Base-by-base conservation (phyloP, 192 early-diverging fungal genomes). In the Rhizoclosmatium sp. region DNA sequence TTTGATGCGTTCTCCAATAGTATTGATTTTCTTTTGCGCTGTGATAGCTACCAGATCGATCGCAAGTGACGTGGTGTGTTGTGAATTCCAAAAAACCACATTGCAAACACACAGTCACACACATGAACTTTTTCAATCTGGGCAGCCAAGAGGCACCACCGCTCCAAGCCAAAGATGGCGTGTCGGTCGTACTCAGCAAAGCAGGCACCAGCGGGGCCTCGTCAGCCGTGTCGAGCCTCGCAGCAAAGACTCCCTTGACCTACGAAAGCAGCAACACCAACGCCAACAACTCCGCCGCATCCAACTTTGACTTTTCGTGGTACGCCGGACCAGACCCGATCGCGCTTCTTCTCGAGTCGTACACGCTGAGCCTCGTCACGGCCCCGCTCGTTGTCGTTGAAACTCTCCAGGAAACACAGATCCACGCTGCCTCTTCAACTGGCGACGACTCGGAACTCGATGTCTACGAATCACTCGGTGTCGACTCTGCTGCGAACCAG, bases 371-470 rank as follows among this genome's bases (percentile, higher is more conserved):
- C 7, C 82, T 89, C 19, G 71, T 87, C 39, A 73, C 77, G 7
- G 80, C 79, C 14, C 88, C 88, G 2, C 80, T 89, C 23, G 65
- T 76, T n/a, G 84, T 89, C 40, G 81, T 85, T 4, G 85, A 85
- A 76, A 89, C 88, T 2, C 71, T 89, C 39, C 54, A 82, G 31
- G 81, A 85, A 40, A 73, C 80, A 39, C 88, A 89, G 75, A 88
- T 86, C 61, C 14, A 2, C 14, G 4, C 4, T n/a, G 71, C 48
- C 14, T 12, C 16, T 19, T 7, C 31, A 14, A 51, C 9, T 42
- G 48, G n/a, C 44, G 67, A 47, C 49, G 42, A 41, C 54, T 59
- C 67, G 14, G 78, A 79, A 42, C 69, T 79, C 9, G 56, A 65
- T n/a, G 69, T 65, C 31, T 81, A 80, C 60, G 79, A 84, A 49